A percentile compares a stretch with the other conserved stretches of the same genome.
phyloP scores from a whole-genome alignment of 2,329 filamentous ascomycete species.

The Dryadomyces quercivorus region DNA sequence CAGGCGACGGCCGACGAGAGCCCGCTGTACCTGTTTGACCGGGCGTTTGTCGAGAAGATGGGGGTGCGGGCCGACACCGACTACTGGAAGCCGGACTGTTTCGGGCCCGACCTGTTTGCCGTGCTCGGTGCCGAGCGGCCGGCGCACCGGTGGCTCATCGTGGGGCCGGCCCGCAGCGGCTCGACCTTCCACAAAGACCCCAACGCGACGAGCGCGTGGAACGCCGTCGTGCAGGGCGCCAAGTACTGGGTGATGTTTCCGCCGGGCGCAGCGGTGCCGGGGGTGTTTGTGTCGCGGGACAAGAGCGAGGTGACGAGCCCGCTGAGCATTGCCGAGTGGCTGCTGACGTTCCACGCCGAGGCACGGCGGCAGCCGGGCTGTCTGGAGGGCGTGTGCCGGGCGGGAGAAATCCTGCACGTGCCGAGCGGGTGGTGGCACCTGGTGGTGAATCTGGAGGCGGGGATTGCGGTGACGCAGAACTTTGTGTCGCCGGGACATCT shows the following conservation, averaged over 20 bases:
- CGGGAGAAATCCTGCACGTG: slow-evolving; percentile 83
- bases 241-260: slow-evolving; percentile 99
- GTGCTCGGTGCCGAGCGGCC: slow-evolving; percentile 68
- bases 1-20: slow-evolving; percentile 69
- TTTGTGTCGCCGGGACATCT: slow-evolving; percentile 75
- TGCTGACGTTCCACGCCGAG: slow-evolving; percentile 77
- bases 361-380: slow-evolving; percentile 67
- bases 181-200: slow-evolving; percentile 89
- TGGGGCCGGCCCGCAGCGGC: slow-evolving; percentile 76
- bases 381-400: slow-evolving; percentile 69
- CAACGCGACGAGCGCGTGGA: slow-evolving; percentile 74
- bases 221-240: slow-evolving; percentile 75
- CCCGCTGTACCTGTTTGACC: slow-evolving; percentile 86
- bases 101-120: slow-evolving; percentile 76
- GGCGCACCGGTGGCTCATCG: slow-evolving; percentile 84
- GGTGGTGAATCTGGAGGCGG: slow-evolving; percentile 75
- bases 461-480: slow-evolving; percentile 88
- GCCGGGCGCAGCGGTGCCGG: slow-evolving; percentile 63
- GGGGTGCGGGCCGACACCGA: slow-evolving; percentile 46
- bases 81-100: slow-evolving; percentile 75
- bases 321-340: slow-evolving; percentile 92
- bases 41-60: slow-evolving; percentile 80
- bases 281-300: slow-evolving; percentile 80
- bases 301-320: slow-evolving; percentile 89
- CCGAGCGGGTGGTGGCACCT: slow-evolving; percentile 96